Evolutionary conservation across 768 basidiomycete genomes (phyloP), one percentile per base, ranked within the genome.

Genomic region (Termitomyces sp.): DNA sequence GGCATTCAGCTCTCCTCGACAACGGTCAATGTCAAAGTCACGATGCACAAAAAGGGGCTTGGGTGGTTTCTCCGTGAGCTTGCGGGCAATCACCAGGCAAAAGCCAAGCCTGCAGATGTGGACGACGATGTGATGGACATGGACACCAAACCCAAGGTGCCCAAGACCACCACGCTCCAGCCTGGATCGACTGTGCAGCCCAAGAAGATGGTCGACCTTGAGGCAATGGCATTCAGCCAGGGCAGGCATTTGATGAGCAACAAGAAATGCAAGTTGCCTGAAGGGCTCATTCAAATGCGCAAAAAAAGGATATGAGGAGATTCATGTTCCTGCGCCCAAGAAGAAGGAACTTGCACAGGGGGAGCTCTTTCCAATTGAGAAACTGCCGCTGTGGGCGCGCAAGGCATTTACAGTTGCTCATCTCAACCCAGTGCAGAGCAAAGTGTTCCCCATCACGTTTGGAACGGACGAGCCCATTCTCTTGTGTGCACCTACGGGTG

Each of bases 231-330:
- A 17, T 99, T 99, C 73, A 85, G 85, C 45, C 94, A 98, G 65
- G 97, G 95, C 23, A 94, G 92, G 0, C 95, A 98, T 59, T 75
- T 98, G 59, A 99, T 98, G 96, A 92, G 92, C 16, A 98, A 98
- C 76, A 98, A 98, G 73, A 98, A 98, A 74, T 91, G 89, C 74
- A 97, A 95, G 68, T 85, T 98, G 3, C 97, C 97, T 0, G 94
- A 97, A 40, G 97, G 7, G 97, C 4, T 97, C 94, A 16, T 95
- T 98, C 81, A 98, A 98, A 74, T 88, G 96, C 45, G 82, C 91
- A 17, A 87, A 89, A 72, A 99, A 99, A 70, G 94, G 97, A 1
- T 98, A 91, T 68, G 97, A 98, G 69, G 97, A 99, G 70, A 95
- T 99, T 32, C 94, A 98, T 60, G 91, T 99, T 1, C 95, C 95